Evolutionary conservation across 192 early-diverging fungal species (phyloP).

Genomic region (Mortierella hygrophila): DNA sequence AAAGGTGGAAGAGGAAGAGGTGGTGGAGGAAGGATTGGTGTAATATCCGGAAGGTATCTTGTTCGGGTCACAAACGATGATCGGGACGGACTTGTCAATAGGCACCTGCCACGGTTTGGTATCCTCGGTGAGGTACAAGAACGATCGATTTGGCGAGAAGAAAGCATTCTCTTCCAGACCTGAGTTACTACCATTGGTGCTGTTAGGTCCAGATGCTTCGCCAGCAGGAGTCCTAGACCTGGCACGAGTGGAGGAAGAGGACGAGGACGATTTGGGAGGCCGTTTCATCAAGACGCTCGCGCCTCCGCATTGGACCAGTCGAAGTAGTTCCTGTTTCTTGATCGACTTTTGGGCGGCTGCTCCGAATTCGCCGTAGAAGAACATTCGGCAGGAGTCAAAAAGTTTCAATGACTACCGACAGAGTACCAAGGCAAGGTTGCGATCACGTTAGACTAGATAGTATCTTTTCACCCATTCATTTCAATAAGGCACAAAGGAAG

Average conservation of each 20-base stretch:
- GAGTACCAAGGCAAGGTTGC: no score
- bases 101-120: conserved; percentile 28
- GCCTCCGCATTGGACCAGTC: conserved; percentile 31
- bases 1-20: neutral
- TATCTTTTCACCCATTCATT: neutral
- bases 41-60: neutral
- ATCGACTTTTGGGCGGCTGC: conserved; percentile 7
- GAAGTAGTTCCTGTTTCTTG: conserved; percentile 21
- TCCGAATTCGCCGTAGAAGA: conserved; percentile 38
- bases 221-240: neutral
- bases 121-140: conserved; percentile 25
- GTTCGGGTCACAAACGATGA: conserved; percentile 32
- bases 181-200: neutral
- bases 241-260: neutral
- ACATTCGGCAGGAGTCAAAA: conserved; percentile 31
- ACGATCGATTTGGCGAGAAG: neutral
- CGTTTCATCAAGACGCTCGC: conserved; percentile 9
- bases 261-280: neutral
- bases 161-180: neutral
- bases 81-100: conserved; percentile 19
- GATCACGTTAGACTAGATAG: neutral
- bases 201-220: neutral
- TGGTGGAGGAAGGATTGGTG: neutral
- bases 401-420: conserved; percentile 6
- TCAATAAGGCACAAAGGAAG: neutral